phyloP scores from a whole-genome alignment of 2,329 filamentous ascomycete genomes.

The Trichoderma sp. region DNA sequence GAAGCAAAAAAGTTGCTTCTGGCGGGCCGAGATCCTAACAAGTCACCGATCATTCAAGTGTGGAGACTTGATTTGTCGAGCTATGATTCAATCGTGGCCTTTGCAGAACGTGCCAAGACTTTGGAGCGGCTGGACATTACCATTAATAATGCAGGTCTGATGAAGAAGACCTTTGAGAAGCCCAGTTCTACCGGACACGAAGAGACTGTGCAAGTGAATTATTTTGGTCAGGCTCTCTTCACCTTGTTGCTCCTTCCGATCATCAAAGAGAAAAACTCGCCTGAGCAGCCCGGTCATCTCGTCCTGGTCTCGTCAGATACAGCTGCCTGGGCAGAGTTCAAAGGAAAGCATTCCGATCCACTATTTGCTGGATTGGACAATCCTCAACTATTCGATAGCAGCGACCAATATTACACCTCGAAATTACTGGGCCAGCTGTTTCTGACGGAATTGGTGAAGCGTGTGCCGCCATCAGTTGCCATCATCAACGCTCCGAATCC shows the following conservation, averaged over 20 bases:
- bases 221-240: not conserved
- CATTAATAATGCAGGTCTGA: conserved; percentile 5
- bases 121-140: conserved; percentile 5
- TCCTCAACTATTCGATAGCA: not conserved
- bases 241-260: not conserved
- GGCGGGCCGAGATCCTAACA: not conserved
- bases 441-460: conserved; percentile 2
- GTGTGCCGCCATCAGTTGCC: not conserved
- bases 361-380: not conserved
- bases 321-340: conserved; percentile 7
- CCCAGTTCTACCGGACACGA: not conserved
- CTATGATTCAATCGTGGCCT: conserved; percentile 15
- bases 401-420: conserved; percentile 1
- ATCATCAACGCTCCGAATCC: conserved; percentile 18
- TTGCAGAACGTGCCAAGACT: not conserved
- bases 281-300: conserved; percentile 4
- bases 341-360: not conserved
- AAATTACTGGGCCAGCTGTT: conserved; percentile 18
- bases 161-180: not conserved
- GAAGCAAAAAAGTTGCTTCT: not conserved
- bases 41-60: not conserved
- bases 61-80: conserved; percentile 12
- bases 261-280: not conserved
- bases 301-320: conserved; percentile 12
- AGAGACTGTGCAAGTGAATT: conserved; percentile 2